Conservation (phyloP, 2,329 filamentous ascomycete species). For the Colletotrichum shisoi region DNA sequence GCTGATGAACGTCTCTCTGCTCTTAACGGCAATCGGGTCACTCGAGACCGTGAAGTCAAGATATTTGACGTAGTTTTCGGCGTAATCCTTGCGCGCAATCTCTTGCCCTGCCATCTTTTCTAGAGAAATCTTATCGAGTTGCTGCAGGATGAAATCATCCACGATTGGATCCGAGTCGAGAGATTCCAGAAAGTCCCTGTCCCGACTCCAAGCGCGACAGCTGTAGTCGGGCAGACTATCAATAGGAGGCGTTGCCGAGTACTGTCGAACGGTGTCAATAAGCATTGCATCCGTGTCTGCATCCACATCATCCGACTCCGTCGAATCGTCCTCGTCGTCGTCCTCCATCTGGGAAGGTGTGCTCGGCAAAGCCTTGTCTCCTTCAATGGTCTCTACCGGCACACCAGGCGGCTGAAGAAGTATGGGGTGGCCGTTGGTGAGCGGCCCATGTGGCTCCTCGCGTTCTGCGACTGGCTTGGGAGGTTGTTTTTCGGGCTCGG, state of each 20-base stretch:
- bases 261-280: slow-evolving; percentile 59
- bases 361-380: slow-evolving; percentile 47
- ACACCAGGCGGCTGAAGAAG: slow-evolving; percentile 32
- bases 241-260: slow-evolving; percentile 63
- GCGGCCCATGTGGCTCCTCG: slow-evolving; percentile 22
- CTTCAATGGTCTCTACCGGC: slow-evolving; percentile 43
- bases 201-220: slow-evolving; percentile 58
- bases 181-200: slow-evolving; percentile 55
- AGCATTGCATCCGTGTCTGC: slow-evolving; percentile 58
- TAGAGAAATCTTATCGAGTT: slow-evolving; percentile 54
- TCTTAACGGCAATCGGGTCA: slow-evolving; percentile 63
- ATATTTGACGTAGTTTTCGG: slow-evolving; percentile 60
- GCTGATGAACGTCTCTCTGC: slow-evolving; percentile 59
- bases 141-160: slow-evolving; percentile 56
- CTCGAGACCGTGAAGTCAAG: slow-evolving; percentile 64
- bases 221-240: slow-evolving; percentile 61
- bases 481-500: slow-evolving; percentile 44
- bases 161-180: slow-evolving; percentile 53
- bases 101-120: slow-evolving; percentile 52
- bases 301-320: slow-evolving; percentile 63
- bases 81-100: slow-evolving; percentile 53
- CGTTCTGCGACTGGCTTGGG: slow-evolving; percentile 9
- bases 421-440: slow-evolving; percentile 14
- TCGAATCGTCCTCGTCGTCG: slow-evolving; percentile 61
- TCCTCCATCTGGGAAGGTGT: slow-evolving; percentile 59